Evolutionary conservation across 2,329 filamentous ascomycete species (phyloP).

Genomic region (Colletotrichum echinochloae): DNA sequence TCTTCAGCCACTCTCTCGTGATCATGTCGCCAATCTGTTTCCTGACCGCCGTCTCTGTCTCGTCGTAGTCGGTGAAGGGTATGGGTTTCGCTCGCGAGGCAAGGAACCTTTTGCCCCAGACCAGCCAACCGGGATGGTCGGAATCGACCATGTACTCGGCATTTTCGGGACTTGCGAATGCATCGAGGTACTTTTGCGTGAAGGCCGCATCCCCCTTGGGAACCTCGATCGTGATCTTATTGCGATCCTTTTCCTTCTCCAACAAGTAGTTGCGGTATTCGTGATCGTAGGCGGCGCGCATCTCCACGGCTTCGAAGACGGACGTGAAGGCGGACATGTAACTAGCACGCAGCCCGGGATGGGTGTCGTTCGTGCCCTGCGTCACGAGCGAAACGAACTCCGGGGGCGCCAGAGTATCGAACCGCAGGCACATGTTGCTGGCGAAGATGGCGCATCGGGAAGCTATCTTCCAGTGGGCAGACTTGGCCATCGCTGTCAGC

Average conservation of each 20-base stretch:
- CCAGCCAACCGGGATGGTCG: slow-evolving; percentile 95
- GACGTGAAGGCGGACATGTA: slow-evolving; percentile 83
- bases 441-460: slow-evolving; percentile 91
- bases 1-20: slow-evolving; percentile 86
- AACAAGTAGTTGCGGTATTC: slow-evolving; percentile 88
- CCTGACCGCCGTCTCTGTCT: slow-evolving; percentile 79
- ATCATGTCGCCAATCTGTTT: slow-evolving; percentile 84
- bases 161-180: slow-evolving; percentile 78
- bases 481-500: slow-evolving; percentile 79
- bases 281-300: slow-evolving; percentile 86
- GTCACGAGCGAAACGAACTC: slow-evolving; percentile 87
- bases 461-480: slow-evolving; percentile 96
- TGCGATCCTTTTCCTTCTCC: slow-evolving; percentile 81
- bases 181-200: slow-evolving; percentile 81
- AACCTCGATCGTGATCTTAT: slow-evolving; percentile 80
- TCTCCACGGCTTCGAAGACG: slow-evolving; percentile 87
- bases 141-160: slow-evolving; percentile 91
- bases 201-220: slow-evolving; percentile 80
- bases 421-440: slow-evolving; percentile 90
- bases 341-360: slow-evolving; percentile 84
- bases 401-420: slow-evolving; percentile 85
- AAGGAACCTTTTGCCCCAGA: slow-evolving; percentile 90
- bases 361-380: slow-evolving; percentile 86
- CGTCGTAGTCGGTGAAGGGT: slow-evolving; percentile 80
- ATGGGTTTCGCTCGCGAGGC: slow-evolving; percentile 79